Conservation (phyloP, 805 yeast genomes). For the Starmerella riodocensis region DNA sequence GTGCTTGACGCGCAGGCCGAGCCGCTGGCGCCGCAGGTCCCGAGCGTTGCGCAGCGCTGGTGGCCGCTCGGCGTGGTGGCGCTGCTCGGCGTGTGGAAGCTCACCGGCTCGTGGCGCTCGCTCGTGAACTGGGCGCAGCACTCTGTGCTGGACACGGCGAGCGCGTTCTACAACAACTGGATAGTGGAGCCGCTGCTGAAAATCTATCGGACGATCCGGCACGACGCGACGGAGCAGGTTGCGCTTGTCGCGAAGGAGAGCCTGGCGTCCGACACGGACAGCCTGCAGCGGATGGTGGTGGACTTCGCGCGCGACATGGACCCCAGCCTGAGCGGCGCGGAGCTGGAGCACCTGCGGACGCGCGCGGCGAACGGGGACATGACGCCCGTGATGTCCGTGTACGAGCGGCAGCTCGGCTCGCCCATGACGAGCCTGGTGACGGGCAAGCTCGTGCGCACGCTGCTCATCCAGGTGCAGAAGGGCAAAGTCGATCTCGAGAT, state of each 20-base stretch:
- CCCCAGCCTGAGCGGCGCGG: slow-evolving; percentile 11
- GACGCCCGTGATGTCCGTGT: slow-evolving; percentile 63
- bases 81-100: slow-evolving; percentile 24
- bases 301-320: slow-evolving; percentile 42
- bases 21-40: slow-evolving; percentile 5
- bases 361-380: slow-evolving; percentile 57
- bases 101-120: slow-evolving; percentile 40
- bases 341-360: slow-evolving; percentile 14
- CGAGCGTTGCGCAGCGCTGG: slow-evolving; percentile 33
- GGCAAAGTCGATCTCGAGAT: slow-evolving; percentile 89
- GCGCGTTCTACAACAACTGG: slow-evolving; percentile 73
- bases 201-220: slow-evolving; percentile 67
- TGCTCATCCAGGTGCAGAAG: slow-evolving; percentile 87
- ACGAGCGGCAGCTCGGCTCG: slow-evolving; percentile 57
- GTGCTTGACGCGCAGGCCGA: slow-evolving; percentile 8
- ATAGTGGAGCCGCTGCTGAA: slow-evolving; percentile 59
- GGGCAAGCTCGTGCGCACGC: slow-evolving; percentile 63
- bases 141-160: slow-evolving; percentile 49
- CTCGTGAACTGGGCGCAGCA: slow-evolving; percentile 44
- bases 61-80: slow-evolving; percentile 49
- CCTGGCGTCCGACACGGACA: slow-evolving; percentile 59
- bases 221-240: slow-evolving; percentile 60
- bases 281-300: slow-evolving; percentile 76
- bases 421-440: slow-evolving; percentile 52
- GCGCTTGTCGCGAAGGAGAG: slow-evolving; percentile 72